These are phyloP conservation scores for Polygonum maritimum DNA, from an alignment of 148 eudicot species.

Conservation along the genomic window DNA sequence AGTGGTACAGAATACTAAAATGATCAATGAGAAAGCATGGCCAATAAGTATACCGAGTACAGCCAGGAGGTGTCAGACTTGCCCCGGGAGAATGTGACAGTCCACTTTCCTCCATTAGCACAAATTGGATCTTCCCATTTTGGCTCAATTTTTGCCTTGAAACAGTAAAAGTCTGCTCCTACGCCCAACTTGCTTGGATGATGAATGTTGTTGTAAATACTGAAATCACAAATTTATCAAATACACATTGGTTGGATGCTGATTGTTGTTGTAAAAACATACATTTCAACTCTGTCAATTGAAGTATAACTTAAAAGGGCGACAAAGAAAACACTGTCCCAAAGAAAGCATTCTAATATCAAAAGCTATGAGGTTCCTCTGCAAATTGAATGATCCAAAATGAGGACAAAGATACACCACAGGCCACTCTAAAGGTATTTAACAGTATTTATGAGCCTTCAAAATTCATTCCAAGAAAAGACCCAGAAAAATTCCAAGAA, in stretches of 20 bases:
- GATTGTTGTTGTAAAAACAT: slow-evolving; percentile 72
- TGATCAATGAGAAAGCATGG: not conserved
- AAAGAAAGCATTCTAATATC: not conserved
- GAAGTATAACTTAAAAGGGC: not conserved
- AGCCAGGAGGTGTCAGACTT: slow-evolving; percentile 77
- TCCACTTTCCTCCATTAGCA: slow-evolving; percentile 97
- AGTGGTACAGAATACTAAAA: not conserved
- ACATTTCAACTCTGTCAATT: slow-evolving; percentile 1
- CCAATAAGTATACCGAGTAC: slow-evolving; percentile 45
- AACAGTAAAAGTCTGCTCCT: slow-evolving; percentile 73
- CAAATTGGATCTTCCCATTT: slow-evolving; percentile 99
- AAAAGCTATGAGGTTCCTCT: not conserved
- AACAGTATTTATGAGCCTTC: not conserved
- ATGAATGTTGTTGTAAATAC: slow-evolving; percentile 73
- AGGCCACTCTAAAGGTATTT: not conserved
- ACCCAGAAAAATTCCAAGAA: not conserved
- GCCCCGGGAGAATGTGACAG: slow-evolving; percentile 32
- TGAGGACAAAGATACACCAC: not conserved
- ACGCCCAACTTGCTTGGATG: slow-evolving; percentile 71
- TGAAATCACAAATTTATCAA: slow-evolving; percentile 20
- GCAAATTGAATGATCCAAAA: not conserved
- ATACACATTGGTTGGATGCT: slow-evolving; percentile 31
- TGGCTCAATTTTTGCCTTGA: slow-evolving; percentile 82
- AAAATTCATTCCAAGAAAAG: too few relatives aligned
- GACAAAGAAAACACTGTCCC: not conserved